These are phyloP conservation scores for Marasmius oreades DNA, from an alignment of 1,284 basidiomycete genomes.

Conservation along the genomic window DNA sequence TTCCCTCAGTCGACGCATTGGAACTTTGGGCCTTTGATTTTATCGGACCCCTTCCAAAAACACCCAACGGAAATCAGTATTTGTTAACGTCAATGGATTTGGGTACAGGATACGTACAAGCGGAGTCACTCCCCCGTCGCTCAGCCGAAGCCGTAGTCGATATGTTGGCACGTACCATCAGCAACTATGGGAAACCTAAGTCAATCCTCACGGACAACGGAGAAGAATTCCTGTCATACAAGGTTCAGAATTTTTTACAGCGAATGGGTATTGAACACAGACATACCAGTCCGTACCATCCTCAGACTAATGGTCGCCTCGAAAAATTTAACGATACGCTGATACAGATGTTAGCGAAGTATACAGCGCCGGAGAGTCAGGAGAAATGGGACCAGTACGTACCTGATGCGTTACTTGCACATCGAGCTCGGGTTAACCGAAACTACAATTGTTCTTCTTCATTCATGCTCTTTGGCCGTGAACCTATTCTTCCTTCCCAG, in stretches of 20 bases:
- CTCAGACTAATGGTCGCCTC: conserved; percentile 9
- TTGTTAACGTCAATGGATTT: conserved; percentile 1
- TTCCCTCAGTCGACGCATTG: neutral
- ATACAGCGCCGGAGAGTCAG: conserved; percentile 2
- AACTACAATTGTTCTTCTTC: conserved; percentile 2
- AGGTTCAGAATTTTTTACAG: conserved; percentile 5
- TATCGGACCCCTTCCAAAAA: conserved; percentile 2
- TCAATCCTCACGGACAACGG: conserved; percentile 9
- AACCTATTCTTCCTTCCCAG: conserved; percentile 5
- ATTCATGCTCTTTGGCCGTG: conserved; percentile 6
- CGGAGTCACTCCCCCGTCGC: neutral
- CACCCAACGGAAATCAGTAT: conserved; percentile 1
- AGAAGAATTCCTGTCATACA: conserved; percentile 9
- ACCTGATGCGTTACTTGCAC: conserved; percentile 11
- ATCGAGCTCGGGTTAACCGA: conserved; percentile 7
- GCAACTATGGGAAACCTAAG: conserved; percentile 5
- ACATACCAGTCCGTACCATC: conserved; percentile 10
- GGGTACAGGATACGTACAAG: neutral
- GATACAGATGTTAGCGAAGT: conserved; percentile 10
- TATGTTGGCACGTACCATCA: neutral
- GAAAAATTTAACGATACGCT: conserved; percentile 12
- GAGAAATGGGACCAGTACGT: conserved; percentile 12
- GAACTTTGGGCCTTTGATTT: conserved; percentile 3
- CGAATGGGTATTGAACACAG: conserved; percentile 4
- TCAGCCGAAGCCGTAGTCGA: neutral